These are phyloP conservation scores for Talaromyces piceae DNA, from an alignment of 2,329 filamentous ascomycete species.

Conservation along the genomic window DNA sequence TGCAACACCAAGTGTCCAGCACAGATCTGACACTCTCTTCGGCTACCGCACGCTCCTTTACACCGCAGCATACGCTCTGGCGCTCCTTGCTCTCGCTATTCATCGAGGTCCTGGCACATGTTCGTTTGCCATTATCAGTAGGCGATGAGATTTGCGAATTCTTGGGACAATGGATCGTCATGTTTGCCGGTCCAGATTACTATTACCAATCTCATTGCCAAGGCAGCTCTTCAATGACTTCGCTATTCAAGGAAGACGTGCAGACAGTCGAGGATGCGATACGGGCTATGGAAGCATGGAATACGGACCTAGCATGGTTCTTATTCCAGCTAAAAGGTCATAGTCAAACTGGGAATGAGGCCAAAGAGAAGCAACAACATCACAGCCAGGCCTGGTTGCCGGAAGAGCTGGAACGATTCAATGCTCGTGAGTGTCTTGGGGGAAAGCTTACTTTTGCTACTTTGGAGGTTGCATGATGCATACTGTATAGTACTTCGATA, in stretches of 20 bases:
- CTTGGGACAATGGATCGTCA: slow-evolving; percentile 29
- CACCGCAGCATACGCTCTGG: slow-evolving; percentile 34
- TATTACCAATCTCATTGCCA: slow-evolving; percentile 10
- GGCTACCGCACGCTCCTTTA: slow-evolving; percentile 24
- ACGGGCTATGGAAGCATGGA: slow-evolving; percentile 35
- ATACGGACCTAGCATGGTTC: slow-evolving; percentile 36
- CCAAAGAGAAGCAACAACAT: not conserved
- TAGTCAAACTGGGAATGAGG: not conserved
- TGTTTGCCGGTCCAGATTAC: slow-evolving; percentile 28
- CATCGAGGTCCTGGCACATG: slow-evolving; percentile 30
- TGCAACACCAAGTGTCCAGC: not conserved
- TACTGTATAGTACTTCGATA: not conserved
- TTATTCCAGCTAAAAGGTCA: slow-evolving; percentile 23
- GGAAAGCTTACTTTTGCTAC: slow-evolving; percentile 25
- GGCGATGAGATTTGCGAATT: slow-evolving; percentile 36
- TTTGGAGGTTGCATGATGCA: slow-evolving; percentile 15
- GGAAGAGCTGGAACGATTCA: slow-evolving; percentile 20
- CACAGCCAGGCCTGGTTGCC: slow-evolving; percentile 3
- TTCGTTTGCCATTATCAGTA: slow-evolving; percentile 32
- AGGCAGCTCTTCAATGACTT: not conserved
- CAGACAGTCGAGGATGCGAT: slow-evolving; percentile 24
- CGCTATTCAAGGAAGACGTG: slow-evolving; percentile 8
- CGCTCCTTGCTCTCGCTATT: slow-evolving; percentile 32
- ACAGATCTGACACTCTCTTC: slow-evolving; percentile 17
- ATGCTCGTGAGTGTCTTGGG: slow-evolving; percentile 19